phyloP scores from a whole-genome alignment of 192 early-diverging fungal species.

The Backusella parvicylindrica region DNA sequence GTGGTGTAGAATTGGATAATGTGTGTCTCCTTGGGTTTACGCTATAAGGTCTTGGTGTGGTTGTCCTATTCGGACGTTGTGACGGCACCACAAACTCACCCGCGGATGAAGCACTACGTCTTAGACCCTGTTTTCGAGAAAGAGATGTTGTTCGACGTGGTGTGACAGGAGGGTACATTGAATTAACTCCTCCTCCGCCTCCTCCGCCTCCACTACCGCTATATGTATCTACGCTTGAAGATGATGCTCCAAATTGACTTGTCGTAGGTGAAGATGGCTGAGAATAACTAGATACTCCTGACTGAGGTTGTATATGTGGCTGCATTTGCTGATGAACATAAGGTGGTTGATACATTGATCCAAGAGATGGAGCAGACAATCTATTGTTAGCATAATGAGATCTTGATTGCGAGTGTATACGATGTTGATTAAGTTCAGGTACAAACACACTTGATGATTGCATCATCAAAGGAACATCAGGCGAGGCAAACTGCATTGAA shows the following conservation, averaged over 20 bases:
- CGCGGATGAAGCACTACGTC: constrained; percentile 1
- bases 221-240: background rate
- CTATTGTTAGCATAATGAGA: constrained; percentile 12
- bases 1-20: constrained; percentile 5
- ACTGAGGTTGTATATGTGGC: background rate
- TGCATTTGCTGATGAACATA: background rate
- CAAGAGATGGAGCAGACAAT: constrained; percentile 14
- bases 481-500: background rate
- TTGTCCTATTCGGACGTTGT: background rate
- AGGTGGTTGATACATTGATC: background rate
- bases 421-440: background rate
- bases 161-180: background rate
- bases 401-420: background rate
- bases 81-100: constrained; percentile 2
- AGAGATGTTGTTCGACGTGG: background rate
- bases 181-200: background rate
- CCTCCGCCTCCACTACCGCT: background rate
- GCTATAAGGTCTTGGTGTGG: background rate
- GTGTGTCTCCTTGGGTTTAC: constrained; percentile 8
- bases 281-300: constrained; percentile 2
- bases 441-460: constrained; percentile 3
- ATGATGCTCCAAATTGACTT: background rate
- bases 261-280: constrained; percentile 19
- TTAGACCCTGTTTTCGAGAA: background rate
- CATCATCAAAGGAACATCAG: background rate